Percentiles rank a stretch among this genome's conserved stretches.
phyloP scores from a whole-genome alignment of 306 rosid genomes.

The Malus asiatica region DNA sequence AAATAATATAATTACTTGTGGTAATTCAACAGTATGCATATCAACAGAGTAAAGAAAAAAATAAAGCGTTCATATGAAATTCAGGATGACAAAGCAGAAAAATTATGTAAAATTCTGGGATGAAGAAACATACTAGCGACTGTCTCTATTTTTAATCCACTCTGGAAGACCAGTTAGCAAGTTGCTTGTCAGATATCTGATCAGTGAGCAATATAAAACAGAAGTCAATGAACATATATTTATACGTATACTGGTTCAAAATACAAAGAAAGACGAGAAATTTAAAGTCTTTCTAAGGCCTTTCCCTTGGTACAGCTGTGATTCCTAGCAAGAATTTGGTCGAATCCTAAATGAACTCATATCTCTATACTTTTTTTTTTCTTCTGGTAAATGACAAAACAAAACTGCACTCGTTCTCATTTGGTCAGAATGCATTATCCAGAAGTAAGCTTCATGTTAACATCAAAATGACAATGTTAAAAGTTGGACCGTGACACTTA shows the following conservation, averaged over 20 bases:
- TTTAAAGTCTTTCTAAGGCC: background rate
- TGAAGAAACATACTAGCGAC: slow-evolving; percentile 15
- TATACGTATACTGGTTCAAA: background rate
- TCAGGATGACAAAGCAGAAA: background rate
- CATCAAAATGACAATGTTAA: background rate
- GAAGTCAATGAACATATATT: background rate
- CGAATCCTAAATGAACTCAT: background rate
- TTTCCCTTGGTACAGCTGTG: background rate
- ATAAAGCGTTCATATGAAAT: background rate
- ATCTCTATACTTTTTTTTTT: background rate
- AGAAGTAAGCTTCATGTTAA: background rate
- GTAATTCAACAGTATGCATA: too few species aligned
- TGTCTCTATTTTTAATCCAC: slow-evolving; percentile 17
- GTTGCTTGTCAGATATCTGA: slow-evolving; percentile 22
- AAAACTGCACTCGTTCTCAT: background rate
- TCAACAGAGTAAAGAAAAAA: background rate
- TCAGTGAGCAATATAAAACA: background rate
- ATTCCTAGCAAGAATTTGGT: too few species aligned
- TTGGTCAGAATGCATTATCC: background rate
- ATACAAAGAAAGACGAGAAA: background rate
- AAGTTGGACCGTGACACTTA: background rate
- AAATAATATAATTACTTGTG: background rate
- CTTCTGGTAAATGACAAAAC: background rate
- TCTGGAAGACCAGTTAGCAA: slow-evolving; percentile 17
- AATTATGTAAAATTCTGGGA: background rate